Base-by-base conservation (phyloP, 805 yeast species). In the Peterozyma toletana region DNA sequence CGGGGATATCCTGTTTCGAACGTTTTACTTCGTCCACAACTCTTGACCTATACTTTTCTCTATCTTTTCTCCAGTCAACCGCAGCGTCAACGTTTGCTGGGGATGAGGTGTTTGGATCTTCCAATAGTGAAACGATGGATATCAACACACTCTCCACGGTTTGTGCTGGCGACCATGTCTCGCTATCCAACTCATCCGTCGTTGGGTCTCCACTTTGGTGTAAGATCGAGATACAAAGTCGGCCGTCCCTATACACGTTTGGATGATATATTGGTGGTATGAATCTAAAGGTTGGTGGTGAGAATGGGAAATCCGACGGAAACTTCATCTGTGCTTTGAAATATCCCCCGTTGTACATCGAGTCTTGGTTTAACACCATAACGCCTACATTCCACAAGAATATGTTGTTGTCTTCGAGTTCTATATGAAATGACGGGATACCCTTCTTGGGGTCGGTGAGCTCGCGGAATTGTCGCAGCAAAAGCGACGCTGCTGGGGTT, bases 41-140 rank as follows among this genome's bases (percentile, higher is more conserved):
- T 57, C 78, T 78, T 55, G 75, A 79, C 60, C 78, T 77, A 66
- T 88, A 91, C 38, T 77, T 80, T 21, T 81, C 87, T 29, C 83
- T 82, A 62, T 84, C 78, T 56, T 86, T 87, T 56, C 96, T 75
- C 77, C 87, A 89, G 54, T 85, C 86, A 37, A 89, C 88, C 15
- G 96, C 86, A 14, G 98, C 98, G 62, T 91, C 98, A 41, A 91
- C 90, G 62, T 91, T 91, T 5, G 98, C 98, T 6, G 98, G 97
- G 1, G 96, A 86, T 48, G 80, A 77, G 47, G 86, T 83, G 66
- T 91, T 91, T 43, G 98, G 98, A 62, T 91, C 97, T 57, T 89
- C 96, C 54, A 91, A 73, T 42, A 91, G 73, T 9, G 96, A 88
- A 15, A 91, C 85, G 51, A 91, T 90, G 31, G 96, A 86, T 44